Percentiles rank a stretch among this genome's conserved stretches.
These are phyloP conservation scores for Kitagawia praeruptora DNA, from an alignment of 129 eudicot species.

Conservation along the genomic window DNA sequence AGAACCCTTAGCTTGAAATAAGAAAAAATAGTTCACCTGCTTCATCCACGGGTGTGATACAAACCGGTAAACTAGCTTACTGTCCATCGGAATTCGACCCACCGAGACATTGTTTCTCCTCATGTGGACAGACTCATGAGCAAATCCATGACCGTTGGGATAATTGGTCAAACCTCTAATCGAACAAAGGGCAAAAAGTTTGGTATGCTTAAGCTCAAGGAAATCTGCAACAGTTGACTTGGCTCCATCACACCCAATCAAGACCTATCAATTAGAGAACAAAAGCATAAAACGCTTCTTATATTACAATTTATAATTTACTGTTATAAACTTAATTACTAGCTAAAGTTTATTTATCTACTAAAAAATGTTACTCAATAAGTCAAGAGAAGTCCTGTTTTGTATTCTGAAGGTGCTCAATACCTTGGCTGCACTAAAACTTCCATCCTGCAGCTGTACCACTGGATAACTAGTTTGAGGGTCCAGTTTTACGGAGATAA, in stretches of 20 bases:
- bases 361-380: neutral
- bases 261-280: slow-evolving; percentile 23
- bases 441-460: slow-evolving; percentile 42
- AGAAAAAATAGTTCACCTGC: slow-evolving; percentile 14
- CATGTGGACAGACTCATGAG: slow-evolving; percentile 31
- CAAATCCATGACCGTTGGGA: slow-evolving; percentile 45
- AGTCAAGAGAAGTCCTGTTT: neutral
- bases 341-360: neutral
- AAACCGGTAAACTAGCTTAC: slow-evolving; percentile 55
- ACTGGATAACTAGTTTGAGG: slow-evolving; percentile 25
- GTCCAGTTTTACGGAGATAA: slow-evolving; percentile 36
- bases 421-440: slow-evolving; percentile 48
- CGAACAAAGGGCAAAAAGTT: slow-evolving; percentile 17
- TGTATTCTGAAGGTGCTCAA: neutral
- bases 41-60: neutral
- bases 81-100: slow-evolving; percentile 45
- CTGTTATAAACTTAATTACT: neutral
- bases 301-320: neutral
- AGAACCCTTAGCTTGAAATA: neutral
- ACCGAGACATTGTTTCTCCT: slow-evolving; percentile 19
- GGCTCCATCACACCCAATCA: slow-evolving; percentile 63
- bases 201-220: slow-evolving; percentile 40
- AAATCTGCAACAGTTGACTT: slow-evolving; percentile 40
- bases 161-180: slow-evolving; percentile 51
- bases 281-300: neutral